Percentiles rank a stretch among this genome's conserved stretches.
phyloP scores from a whole-genome alignment of 2,329 filamentous ascomycete genomes.

The Hypoxylon sp. region DNA sequence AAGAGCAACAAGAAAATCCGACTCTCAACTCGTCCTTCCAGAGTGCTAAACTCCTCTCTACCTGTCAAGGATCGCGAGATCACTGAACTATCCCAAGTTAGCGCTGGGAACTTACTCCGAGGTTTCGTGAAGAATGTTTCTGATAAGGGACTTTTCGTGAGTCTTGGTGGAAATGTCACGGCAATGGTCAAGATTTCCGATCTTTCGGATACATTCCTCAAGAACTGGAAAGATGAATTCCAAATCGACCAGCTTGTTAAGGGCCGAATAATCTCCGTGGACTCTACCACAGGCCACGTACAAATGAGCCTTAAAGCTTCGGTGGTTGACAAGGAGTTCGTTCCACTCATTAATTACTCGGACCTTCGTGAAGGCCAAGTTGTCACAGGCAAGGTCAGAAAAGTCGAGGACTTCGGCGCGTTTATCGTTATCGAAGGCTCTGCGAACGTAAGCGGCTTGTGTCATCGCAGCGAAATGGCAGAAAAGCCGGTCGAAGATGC shows the following conservation, averaged over 20 bases:
- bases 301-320: conserved; percentile 92
- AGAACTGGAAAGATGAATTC: conserved; percentile 94
- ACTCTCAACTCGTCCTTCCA: conserved; percentile 87
- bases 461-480: conserved; percentile 92
- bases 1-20: conserved; percentile 85
- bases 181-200: conserved; percentile 89
- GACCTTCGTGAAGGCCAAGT: conserved; percentile 85
- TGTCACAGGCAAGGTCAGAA: conserved; percentile 90
- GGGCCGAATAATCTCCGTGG: conserved; percentile 83
- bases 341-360: conserved; percentile 78
- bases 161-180: conserved; percentile 83
- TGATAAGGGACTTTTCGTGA: conserved; percentile 90
- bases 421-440: conserved; percentile 93
- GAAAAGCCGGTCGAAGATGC: conserved; percentile 86
- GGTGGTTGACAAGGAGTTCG: conserved; percentile 83
- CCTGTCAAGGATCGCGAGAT: conserved; percentile 87
- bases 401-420: conserved; percentile 94
- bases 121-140: conserved; percentile 93
- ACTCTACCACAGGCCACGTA: conserved; percentile 77
- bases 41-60: conserved; percentile 87
- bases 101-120: conserved; percentile 83
- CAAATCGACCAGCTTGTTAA: conserved; percentile 91
- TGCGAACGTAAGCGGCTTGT: conserved; percentile 90
- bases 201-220: conserved; percentile 90
- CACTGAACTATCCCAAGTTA: conserved; percentile 76